Evolutionary conservation across 2,329 filamentous ascomycete species (phyloP), one percentile per base, ranked within the genome.

Genomic region (Tolypocladium tropicale): DNA sequence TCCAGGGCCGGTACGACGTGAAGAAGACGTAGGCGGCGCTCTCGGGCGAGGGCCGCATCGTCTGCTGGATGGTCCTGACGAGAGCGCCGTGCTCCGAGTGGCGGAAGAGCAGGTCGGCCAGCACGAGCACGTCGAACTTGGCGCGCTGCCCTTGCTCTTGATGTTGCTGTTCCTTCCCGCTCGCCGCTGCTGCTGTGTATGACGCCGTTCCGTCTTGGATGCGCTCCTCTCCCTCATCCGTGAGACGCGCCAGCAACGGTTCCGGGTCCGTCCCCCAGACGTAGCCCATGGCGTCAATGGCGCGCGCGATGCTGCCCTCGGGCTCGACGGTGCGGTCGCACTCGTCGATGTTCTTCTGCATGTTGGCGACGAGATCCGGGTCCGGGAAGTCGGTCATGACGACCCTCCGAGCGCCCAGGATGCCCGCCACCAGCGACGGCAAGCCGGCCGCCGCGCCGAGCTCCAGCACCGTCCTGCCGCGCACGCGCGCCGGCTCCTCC

Each of bases 301-400:
- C 64, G 6, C 63, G 66, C 25, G 67, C 61, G 43, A 74, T 68
- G 18, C 58, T 58, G 4, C 65, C 70, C 51, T 41, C 56, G 6
- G 67, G 64, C 58, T 67, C 66, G 4, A 66, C 61, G 4, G 64
- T 67, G 59, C 75, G 66, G 60, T 74, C 69, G 68, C 79, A 79
- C 68, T 81, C 73, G 61, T 79, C 68, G 58, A 95, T 85, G 68
- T 96, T 96, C 69, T 83, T 81, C 63, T 80, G 80, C 71, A 96
- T 84, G 65, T 90, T 95, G 23, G 80, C 77, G 28, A 97, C 78
- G n/a, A 97, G 77, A 25, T 95, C 90, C 43, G 79, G 77, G 69
- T 96, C 92, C 0, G 90, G 90, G 68, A 90, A 96, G 70, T 97
- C 92, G 9, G 91, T 95, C 63, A 93, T 85, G 11, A 96, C 87